These are phyloP conservation scores for Yamadazyma blattariae DNA, from an alignment of 1,139 yeast species.

Conservation along the genomic window DNA sequence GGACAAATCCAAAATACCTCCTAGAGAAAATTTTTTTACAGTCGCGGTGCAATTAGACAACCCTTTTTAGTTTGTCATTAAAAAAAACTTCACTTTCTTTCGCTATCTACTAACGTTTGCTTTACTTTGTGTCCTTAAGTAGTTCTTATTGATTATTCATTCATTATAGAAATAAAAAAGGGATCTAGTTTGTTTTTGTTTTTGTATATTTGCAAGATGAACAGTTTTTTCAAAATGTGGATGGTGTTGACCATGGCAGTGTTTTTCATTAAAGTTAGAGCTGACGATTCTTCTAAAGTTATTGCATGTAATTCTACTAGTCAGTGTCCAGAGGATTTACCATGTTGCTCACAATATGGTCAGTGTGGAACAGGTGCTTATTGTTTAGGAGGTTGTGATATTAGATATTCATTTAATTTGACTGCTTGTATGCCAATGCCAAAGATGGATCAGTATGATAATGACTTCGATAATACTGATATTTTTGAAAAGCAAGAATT, in stretches of 20 bases:
- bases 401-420: constrained; percentile 57
- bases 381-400: constrained; percentile 84
- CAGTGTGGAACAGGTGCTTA: constrained; percentile 79
- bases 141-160: no score
- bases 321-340: constrained; percentile 67
- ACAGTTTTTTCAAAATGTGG: constrained; percentile 1
- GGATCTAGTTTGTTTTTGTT: no score
- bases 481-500: constrained; percentile 30
- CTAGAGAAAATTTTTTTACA: constrained; percentile 11
- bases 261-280: constrained; percentile 9
- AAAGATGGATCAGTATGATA: constrained; percentile 28
- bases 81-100: background rate
- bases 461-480: constrained; percentile 31
- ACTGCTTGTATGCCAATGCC: constrained; percentile 70
- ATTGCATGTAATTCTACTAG: constrained; percentile 45
- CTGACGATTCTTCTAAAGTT: constrained; percentile 11
- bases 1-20: constrained; percentile 12
- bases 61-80: background rate
- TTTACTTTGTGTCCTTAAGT: no score
- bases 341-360: constrained; percentile 85
- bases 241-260: constrained; percentile 7
- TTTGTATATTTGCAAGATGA: no score
- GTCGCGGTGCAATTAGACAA: constrained; percentile 8
- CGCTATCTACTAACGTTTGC: no score
- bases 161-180: background rate